phyloP scores from a whole-genome alignment of 331 rosid species.

The Phaseolus coccineus region DNA sequence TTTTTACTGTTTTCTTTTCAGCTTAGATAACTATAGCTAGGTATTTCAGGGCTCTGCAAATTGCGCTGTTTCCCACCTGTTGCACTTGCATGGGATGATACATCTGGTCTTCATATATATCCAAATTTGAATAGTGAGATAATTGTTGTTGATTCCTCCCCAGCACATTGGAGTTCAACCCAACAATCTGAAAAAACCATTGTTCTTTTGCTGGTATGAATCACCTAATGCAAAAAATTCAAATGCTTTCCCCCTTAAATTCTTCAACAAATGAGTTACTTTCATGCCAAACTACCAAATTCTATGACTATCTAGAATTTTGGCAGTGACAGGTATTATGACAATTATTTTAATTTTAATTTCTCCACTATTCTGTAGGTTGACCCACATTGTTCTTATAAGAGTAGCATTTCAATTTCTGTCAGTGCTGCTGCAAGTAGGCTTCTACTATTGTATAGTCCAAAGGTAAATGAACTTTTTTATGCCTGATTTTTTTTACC shows the following conservation, averaged over 20 bases:
- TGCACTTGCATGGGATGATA: slow-evolving; percentile 94
- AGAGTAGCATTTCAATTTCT: slow-evolving; percentile 69
- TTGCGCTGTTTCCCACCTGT: slow-evolving; percentile 97
- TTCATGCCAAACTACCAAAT: slow-evolving; percentile 14
- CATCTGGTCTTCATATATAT: slow-evolving; percentile 84
- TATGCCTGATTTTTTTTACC: slow-evolving; percentile 26
- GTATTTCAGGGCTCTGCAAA: slow-evolving; percentile 84
- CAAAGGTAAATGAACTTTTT: slow-evolving; percentile 70
- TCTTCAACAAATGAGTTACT: slow-evolving; percentile 15
- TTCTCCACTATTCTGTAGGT: slow-evolving; percentile 65
- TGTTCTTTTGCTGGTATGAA: slow-evolving; percentile 82
- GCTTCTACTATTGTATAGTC: slow-evolving; percentile 75
- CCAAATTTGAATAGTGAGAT: slow-evolving; percentile 77
- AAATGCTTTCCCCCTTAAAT: not conserved
- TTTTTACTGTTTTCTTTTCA: slow-evolving; percentile 37
- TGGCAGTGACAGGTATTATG: slow-evolving; percentile 16
- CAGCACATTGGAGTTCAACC: slow-evolving; percentile 81
- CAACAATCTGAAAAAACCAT: slow-evolving; percentile 72
- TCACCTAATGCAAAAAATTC: slow-evolving; percentile 35
- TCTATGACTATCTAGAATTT: slow-evolving; percentile 25
- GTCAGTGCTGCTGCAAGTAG: slow-evolving; percentile 78
- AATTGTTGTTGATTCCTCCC: slow-evolving; percentile 88
- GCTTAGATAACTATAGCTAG: slow-evolving; percentile 46
- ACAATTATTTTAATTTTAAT: slow-evolving; percentile 30
- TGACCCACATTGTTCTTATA: slow-evolving; percentile 97